phyloP scores from a whole-genome alignment of 345 rosid genomes.

The Salix koriyanagi region DNA sequence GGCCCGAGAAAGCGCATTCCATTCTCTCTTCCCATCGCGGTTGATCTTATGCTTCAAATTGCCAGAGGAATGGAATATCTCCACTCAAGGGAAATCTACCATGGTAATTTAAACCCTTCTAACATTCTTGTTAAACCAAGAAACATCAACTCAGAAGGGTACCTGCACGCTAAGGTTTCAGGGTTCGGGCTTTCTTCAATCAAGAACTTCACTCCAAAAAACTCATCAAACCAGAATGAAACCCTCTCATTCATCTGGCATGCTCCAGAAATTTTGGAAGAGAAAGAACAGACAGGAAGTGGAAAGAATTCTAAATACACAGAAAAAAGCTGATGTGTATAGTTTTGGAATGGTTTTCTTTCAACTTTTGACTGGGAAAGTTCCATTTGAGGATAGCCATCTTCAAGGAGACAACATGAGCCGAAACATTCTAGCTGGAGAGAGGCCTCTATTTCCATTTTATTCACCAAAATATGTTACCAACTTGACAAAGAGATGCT shows the following conservation, averaged over 20 bases:
- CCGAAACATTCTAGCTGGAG: slow-evolving; percentile 29
- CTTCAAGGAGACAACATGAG: slow-evolving; percentile 32
- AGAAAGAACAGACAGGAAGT: slow-evolving; percentile 22
- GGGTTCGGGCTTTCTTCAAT: slow-evolving; percentile 28
- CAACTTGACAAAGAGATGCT: slow-evolving; percentile 27
- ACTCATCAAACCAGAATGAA: slow-evolving; percentile 11
- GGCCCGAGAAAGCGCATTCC: slow-evolving; percentile 23
- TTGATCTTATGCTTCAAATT: slow-evolving; percentile 34
- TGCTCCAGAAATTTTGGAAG: slow-evolving; percentile 31
- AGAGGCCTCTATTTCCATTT: slow-evolving; percentile 27
- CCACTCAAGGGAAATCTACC: slow-evolving; percentile 19
- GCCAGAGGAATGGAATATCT: slow-evolving; percentile 32
- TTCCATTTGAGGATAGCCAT: slow-evolving; percentile 29
- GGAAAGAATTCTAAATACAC: background rate
- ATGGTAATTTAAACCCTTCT: slow-evolving; percentile 21
- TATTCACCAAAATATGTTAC: slow-evolving; percentile 24
- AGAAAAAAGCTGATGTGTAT: slow-evolving; percentile 29
- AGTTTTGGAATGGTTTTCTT: slow-evolving; percentile 35
- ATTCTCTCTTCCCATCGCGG: slow-evolving; percentile 21
- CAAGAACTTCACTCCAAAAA: slow-evolving; percentile 3
- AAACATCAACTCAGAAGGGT: slow-evolving; percentile 9
- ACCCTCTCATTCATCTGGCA: slow-evolving; percentile 23
- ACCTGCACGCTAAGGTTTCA: slow-evolving; percentile 25
- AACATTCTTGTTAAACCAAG: slow-evolving; percentile 23
- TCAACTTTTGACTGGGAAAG: slow-evolving; percentile 30